A percentile compares a stretch with the other conserved stretches of the same genome.
Conservation (phyloP, 768 basidiomycete species). For the Floccularia luteovirens region DNA sequence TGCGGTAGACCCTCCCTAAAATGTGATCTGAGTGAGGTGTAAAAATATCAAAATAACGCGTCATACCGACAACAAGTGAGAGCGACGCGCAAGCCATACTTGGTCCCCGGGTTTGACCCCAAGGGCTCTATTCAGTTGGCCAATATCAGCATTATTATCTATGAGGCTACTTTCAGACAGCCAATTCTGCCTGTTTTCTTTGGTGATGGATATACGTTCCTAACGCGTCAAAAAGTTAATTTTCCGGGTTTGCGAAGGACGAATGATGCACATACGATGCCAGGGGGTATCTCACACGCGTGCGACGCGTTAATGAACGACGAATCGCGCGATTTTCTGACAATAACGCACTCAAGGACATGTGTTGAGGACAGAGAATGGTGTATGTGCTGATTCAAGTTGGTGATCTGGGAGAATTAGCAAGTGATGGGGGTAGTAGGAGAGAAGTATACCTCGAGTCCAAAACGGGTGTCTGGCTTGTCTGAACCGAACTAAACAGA, state of each 20-base stretch:
- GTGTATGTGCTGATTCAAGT: constrained; percentile 31
- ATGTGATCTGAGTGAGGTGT: constrained; percentile 6
- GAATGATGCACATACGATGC: constrained; percentile 10
- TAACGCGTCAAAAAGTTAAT: no score
- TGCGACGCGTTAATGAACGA: constrained; percentile 35
- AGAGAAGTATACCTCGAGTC: constrained; percentile 57
- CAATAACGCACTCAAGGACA: constrained; percentile 38
- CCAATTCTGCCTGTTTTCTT: constrained; percentile 39
- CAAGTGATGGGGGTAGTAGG: constrained; percentile 8
- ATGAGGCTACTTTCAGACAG: constrained; percentile 25
- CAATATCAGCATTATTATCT: constrained; percentile 14
- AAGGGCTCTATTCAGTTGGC: constrained; percentile 20
- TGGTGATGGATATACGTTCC: constrained; percentile 45
- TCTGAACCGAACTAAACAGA: constrained; percentile 78
- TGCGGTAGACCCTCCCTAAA: constrained; percentile 79
- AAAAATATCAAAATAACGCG: constrained; percentile 4
- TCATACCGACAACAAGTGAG: constrained; percentile 44
- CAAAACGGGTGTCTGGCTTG: constrained; percentile 90
- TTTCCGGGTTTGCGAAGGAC: no score
- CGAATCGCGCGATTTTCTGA: constrained; percentile 30
- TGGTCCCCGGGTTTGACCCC: constrained; percentile 42
- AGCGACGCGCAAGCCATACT: constrained; percentile 50
- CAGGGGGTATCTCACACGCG: constrained; percentile 16
- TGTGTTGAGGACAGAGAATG: constrained; percentile 18
- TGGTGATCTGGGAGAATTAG: constrained; percentile 29